Conservation (phyloP, 1,139 yeast species). For the Magnusiomyces magnusii region DNA sequence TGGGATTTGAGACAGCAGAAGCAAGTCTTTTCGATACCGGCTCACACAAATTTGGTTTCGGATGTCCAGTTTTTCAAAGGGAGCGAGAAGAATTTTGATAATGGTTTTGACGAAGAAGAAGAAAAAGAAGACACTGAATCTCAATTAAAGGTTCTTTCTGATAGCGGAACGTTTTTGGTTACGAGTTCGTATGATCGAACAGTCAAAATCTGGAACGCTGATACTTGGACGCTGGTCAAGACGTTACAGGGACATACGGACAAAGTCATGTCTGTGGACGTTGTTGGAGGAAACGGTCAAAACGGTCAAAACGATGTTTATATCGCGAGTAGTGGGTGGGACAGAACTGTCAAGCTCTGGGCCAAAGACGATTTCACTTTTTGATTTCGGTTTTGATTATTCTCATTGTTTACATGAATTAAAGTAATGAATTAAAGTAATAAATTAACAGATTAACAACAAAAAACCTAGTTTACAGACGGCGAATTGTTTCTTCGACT, state of each 20-base stretch:
- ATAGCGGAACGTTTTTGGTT: slow-evolving; percentile 44
- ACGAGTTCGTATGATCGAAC: slow-evolving; percentile 67
- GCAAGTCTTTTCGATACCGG: slow-evolving; percentile 53
- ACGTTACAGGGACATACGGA: slow-evolving; percentile 55
- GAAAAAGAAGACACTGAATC: slow-evolving; percentile 20
- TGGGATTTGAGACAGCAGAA: slow-evolving; percentile 70
- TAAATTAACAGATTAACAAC: neutral
- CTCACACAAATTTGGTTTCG: slow-evolving; percentile 69
- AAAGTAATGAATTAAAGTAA: neutral
- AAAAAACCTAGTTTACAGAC: neutral
- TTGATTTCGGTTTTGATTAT: neutral
- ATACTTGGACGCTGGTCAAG: slow-evolving; percentile 58
- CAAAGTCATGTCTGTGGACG: slow-evolving; percentile 66
- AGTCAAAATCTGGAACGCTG: slow-evolving; percentile 57
- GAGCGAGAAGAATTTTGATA: slow-evolving; percentile 17
- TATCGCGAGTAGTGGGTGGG: slow-evolving; percentile 76
- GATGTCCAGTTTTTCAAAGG: slow-evolving; percentile 45
- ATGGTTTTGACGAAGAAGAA: slow-evolving; percentile 22
- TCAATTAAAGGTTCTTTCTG: slow-evolving; percentile 21
- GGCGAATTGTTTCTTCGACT: slow-evolving; percentile 26
- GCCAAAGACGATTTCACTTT: slow-evolving; percentile 8
- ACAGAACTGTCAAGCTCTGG: slow-evolving; percentile 42
- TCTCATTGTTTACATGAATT: neutral
- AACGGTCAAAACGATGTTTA: slow-evolving; percentile 12
- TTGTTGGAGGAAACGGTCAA: slow-evolving; percentile 29